phyloP scores from a whole-genome alignment of 1,284 basidiomycete genomes.

The Dichomitus squalens region DNA sequence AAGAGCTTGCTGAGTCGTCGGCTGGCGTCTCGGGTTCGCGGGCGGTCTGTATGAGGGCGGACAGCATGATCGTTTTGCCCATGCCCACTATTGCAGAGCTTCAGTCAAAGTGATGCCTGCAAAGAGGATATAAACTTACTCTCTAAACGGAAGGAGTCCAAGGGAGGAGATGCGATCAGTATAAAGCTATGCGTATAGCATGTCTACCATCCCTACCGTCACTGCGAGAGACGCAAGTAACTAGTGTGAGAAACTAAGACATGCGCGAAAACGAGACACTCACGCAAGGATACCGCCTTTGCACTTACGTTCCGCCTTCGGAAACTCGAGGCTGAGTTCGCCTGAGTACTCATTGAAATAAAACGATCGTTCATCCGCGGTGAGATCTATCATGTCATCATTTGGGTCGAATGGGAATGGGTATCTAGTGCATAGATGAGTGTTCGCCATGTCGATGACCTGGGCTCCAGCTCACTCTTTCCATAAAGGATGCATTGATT shows the following conservation, averaged over 20 bases:
- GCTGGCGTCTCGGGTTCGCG: conserved; percentile 46
- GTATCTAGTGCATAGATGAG: conserved; percentile 51
- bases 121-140: conserved; percentile 38
- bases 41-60: conserved; percentile 87
- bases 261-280: conserved; percentile 36
- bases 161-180: background rate
- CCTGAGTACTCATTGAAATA: conserved; percentile 95
- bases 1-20: conserved; percentile 29
- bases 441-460: background rate
- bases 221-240: conserved; percentile 11
- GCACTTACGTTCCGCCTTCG: conserved; percentile 78
- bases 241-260: background rate
- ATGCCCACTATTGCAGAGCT: conserved; percentile 75
- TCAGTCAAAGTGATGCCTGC: background rate
- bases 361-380: conserved; percentile 70
- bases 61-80: conserved; percentile 98
- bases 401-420: conserved; percentile 62
- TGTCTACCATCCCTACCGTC: conserved; percentile 28
- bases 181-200: background rate
- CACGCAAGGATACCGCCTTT: conserved; percentile 89
- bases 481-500: conserved; percentile 93
- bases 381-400: conserved; percentile 64
- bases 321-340: conserved; percentile 89
- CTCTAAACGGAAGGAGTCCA: conserved; percentile 36
- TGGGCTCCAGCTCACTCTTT: conserved; percentile 69